A percentile compares a stretch with the other conserved stretches of the same genome.
Evolutionary conservation across 2,329 filamentous ascomycete genomes (phyloP).

Genomic region (Arthrobotrys iridis): DNA sequence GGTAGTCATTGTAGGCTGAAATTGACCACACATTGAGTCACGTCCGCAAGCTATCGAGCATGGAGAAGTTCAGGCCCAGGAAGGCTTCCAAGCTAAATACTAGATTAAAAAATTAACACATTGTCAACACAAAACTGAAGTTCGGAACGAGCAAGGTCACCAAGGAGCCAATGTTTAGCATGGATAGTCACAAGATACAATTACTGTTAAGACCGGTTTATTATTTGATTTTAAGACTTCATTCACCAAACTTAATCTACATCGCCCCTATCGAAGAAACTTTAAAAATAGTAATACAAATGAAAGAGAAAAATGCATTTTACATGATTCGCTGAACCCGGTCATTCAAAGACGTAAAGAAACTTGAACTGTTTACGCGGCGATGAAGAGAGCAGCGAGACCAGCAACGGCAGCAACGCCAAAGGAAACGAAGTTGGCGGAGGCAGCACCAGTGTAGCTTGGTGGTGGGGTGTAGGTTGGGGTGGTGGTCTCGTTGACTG

Average conservation of each 20-base stretch:
- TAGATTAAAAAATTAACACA: too few relatives aligned
- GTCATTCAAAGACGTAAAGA: constrained; percentile 54
- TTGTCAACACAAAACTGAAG: not conserved
- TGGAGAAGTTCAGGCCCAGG: too few relatives aligned
- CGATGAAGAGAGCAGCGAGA: constrained; percentile 52
- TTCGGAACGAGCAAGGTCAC: not conserved
- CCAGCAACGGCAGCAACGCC: constrained; percentile 53
- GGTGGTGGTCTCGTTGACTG: constrained; percentile 27
- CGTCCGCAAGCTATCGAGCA: too few relatives aligned
- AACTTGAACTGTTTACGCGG: constrained; percentile 51
- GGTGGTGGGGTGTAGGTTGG: constrained; percentile 44
- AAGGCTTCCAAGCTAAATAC: too few relatives aligned
- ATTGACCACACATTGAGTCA: too few relatives aligned
- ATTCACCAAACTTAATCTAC: constrained; percentile 55
- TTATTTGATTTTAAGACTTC: constrained; percentile 42
- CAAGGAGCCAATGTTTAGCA: not conserved
- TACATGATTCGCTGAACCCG: constrained; percentile 51
- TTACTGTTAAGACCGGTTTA: not conserved
- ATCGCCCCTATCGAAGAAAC: constrained; percentile 47
- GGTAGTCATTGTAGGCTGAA: too few relatives aligned
- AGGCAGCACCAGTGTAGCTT: constrained; percentile 54
- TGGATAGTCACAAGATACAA: not conserved
- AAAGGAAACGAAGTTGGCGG: constrained; percentile 49
- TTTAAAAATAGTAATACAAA: constrained; percentile 55
- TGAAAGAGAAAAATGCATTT: constrained; percentile 51